phyloP scores from a whole-genome alignment of 1,284 basidiomycete species.

The Trametes pubescens region DNA sequence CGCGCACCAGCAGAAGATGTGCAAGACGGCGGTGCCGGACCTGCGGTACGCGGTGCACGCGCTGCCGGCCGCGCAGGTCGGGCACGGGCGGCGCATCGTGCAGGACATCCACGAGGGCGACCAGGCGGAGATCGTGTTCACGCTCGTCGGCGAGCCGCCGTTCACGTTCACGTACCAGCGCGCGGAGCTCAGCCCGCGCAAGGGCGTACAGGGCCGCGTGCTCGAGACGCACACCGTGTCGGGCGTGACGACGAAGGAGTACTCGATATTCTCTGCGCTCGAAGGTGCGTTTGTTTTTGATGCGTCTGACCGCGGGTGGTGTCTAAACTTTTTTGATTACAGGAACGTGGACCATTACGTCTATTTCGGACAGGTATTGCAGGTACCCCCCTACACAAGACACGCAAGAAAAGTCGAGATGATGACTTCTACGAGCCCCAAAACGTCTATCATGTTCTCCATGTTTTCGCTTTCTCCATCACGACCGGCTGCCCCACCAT shows the following conservation, averaged over 20 bases:
- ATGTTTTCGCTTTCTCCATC: slow-evolving; percentile 14
- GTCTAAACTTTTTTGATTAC: slow-evolving; percentile 33
- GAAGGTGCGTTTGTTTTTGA: slow-evolving; percentile 67
- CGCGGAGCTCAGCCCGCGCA: slow-evolving; percentile 70
- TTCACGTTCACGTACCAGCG: slow-evolving; percentile 96
- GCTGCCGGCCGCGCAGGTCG: slow-evolving; percentile 88
- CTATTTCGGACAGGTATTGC: slow-evolving; percentile 46
- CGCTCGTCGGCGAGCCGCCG: slow-evolving; percentile 88
- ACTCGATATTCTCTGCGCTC: slow-evolving; percentile 88
- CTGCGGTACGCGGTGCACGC: slow-evolving; percentile 82
- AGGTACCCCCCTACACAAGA: slow-evolving; percentile 44
- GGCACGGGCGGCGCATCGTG: slow-evolving; percentile 81
- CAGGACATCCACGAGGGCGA: slow-evolving; percentile 94
- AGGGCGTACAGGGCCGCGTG: slow-evolving; percentile 74
- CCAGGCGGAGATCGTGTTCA: slow-evolving; percentile 93
- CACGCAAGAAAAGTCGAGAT: slow-evolving; percentile 32
- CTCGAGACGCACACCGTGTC: slow-evolving; percentile 91
- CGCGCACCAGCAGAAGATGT: slow-evolving; percentile 91
- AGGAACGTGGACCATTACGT: slow-evolving; percentile 93
- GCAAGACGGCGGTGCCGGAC: slow-evolving; percentile 82
- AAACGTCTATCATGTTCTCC: slow-evolving; percentile 4
- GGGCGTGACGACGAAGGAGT: slow-evolving; percentile 78
- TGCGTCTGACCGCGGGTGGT: not conserved
- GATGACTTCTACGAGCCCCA: slow-evolving; percentile 12
- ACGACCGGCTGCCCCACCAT: not conserved